These are phyloP conservation scores for Byssothecium circinans DNA, from an alignment of 2,329 filamentous ascomycete genomes.

Conservation along the genomic window DNA sequence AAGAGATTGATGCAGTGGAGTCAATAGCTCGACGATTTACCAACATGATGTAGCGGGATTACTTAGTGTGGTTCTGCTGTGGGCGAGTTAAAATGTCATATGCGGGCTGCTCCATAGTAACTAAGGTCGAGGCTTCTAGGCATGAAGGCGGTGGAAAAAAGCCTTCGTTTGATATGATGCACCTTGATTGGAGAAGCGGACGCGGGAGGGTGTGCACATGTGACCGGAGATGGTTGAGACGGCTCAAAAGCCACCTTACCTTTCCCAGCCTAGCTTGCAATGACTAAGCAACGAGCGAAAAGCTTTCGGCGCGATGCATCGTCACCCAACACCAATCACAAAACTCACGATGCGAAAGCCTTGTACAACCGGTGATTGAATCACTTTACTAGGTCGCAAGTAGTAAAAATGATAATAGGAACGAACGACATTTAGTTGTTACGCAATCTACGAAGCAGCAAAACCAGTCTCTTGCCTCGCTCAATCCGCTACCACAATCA, in stretches of 20 bases:
- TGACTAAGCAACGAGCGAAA: background rate
- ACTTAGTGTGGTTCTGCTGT: too few species aligned
- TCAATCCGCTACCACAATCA: slow-evolving; percentile 37
- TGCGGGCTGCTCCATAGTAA: too few species aligned
- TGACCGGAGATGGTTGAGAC: background rate
- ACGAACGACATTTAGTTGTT: too few species aligned
- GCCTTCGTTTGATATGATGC: background rate
- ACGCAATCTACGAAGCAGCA: too few species aligned
- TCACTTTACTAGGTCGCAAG: too few species aligned
- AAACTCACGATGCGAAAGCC: background rate
- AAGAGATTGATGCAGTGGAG: background rate
- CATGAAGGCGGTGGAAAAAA: background rate
- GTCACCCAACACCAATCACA: background rate
- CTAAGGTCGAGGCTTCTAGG: too few species aligned
- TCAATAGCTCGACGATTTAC: background rate
- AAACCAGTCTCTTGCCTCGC: slow-evolving; percentile 43
- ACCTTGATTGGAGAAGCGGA: background rate
- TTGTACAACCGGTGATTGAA: too few species aligned
- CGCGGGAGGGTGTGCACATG: too few species aligned
- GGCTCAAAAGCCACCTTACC: background rate
- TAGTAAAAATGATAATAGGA: too few species aligned
- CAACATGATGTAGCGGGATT: too few species aligned
- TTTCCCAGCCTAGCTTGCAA: background rate
- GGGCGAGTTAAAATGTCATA: too few species aligned
- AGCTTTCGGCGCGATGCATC: background rate